phyloP scores from a whole-genome alignment of 352 stramenopile species.

The Vaucheria bursata region DNA sequence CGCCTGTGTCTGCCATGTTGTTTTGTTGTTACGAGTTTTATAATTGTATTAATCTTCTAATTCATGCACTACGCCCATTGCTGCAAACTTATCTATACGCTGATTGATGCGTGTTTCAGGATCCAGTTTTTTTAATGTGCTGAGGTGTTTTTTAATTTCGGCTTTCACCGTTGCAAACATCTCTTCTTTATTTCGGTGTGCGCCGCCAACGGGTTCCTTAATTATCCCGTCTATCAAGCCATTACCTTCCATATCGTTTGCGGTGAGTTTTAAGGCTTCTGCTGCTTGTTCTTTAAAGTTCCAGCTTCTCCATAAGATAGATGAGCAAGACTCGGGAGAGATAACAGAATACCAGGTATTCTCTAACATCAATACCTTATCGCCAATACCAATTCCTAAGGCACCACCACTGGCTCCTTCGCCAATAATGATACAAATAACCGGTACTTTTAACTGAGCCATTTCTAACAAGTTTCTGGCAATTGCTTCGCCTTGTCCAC shows the following conservation, averaged over 20 bases:
- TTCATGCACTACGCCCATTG: neutral
- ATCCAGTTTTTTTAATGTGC: neutral
- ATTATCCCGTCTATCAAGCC: neutral
- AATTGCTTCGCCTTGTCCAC: neutral
- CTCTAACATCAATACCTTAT: neutral
- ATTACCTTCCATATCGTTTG: neutral
- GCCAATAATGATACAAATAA: neutral
- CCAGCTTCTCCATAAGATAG: neutral
- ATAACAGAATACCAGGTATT: constrained; percentile 4
- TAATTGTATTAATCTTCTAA: neutral
- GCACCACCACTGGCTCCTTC: neutral
- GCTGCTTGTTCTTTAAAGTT: neutral
- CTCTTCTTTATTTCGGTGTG: neutral
- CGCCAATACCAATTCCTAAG: neutral
- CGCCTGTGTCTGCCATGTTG: neutral
- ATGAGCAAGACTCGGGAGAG: neutral
- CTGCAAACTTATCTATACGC: neutral
- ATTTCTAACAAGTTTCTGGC: neutral
- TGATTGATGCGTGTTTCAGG: neutral
- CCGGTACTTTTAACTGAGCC: neutral
- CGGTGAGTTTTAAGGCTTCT: neutral
- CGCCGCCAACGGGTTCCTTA: neutral
- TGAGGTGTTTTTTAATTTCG: neutral
- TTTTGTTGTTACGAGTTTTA: neutral
- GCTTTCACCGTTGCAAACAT: neutral